Conservation (phyloP, 2,329 filamentous ascomycete genomes). For the Coleophoma cylindrospora region DNA sequence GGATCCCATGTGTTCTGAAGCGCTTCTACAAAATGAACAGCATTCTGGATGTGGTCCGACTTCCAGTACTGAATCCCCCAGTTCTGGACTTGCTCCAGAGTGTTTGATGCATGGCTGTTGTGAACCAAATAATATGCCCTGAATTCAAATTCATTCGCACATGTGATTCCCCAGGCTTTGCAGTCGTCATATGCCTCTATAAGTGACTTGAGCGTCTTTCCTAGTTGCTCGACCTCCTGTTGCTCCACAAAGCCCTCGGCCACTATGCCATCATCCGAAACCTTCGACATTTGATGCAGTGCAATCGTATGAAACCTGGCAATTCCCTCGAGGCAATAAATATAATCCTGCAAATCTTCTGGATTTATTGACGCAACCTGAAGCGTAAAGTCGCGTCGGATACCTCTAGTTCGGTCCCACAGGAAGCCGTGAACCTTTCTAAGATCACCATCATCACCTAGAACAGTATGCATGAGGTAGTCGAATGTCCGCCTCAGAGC, state of each 20-base stretch:
- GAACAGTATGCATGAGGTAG: conserved; percentile 56
- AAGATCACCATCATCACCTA: conserved; percentile 50
- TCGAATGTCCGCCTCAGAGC: conserved; percentile 55
- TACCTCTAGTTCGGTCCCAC: conserved; percentile 64
- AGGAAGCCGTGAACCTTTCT: conserved; percentile 56
- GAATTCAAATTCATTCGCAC: conserved; percentile 61
- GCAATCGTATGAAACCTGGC: conserved; percentile 62
- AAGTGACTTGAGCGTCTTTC: conserved; percentile 59
- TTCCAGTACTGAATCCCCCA: conserved; percentile 53
- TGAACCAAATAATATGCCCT: conserved; percentile 60
- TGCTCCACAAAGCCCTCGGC: conserved; percentile 60
- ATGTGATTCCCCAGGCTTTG: conserved; percentile 49
- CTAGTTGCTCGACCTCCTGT: conserved; percentile 63
- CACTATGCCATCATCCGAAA: conserved; percentile 50
- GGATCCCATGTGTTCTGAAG: conserved; percentile 52
- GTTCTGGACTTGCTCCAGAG: conserved; percentile 46
- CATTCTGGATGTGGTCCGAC: conserved; percentile 55
- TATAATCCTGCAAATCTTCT: conserved; percentile 48
- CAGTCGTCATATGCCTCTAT: conserved; percentile 64
- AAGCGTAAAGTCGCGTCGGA: conserved; percentile 64
- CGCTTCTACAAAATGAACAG: conserved; percentile 53
- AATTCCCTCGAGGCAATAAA: conserved; percentile 62
- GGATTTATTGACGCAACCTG: conserved; percentile 51
- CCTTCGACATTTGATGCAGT: conserved; percentile 56
- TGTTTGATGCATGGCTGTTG: conserved; percentile 53